These are phyloP conservation scores for Paecilomyces variotii DNA, from an alignment of 2,329 filamentous ascomycete genomes.

Conservation along the genomic window DNA sequence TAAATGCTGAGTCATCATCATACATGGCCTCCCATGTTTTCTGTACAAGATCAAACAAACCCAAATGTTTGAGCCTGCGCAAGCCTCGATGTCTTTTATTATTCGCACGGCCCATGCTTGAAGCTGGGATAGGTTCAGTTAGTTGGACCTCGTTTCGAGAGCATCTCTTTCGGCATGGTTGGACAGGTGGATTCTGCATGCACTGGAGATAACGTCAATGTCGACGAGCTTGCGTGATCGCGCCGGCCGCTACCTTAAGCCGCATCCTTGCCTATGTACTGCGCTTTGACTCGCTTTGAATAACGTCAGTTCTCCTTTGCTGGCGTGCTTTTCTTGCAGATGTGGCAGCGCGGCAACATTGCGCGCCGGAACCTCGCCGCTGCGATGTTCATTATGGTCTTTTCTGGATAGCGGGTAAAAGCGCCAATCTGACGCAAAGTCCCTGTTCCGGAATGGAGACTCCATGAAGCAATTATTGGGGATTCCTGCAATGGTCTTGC, in stretches of 20 bases:
- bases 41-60: too few relatives aligned
- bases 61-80: too few relatives aligned
- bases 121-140: not conserved
- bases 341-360: not conserved
- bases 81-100: too few relatives aligned
- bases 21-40: too few relatives aligned
- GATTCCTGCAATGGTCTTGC: not conserved
- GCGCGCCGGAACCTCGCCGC: not conserved
- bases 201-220: conserved; percentile 15
- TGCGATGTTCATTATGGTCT: not conserved
- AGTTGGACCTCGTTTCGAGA: not conserved
- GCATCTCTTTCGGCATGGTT: too few relatives aligned
- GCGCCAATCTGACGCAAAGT: not conserved
- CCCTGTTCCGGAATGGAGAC: not conserved
- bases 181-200: not conserved
- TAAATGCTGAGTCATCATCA: too few relatives aligned
- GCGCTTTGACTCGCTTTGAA: not conserved
- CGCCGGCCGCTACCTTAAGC: not conserved
- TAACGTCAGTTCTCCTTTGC: conserved; percentile 13
- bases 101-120: not conserved
- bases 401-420: not conserved
- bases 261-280: not conserved
- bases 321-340: conserved; percentile 12
- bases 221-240: conserved; percentile 17
- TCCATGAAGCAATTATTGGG: not conserved